Conservation (phyloP, 345 rosid species). For the Tarenaya hassleriana region DNA sequence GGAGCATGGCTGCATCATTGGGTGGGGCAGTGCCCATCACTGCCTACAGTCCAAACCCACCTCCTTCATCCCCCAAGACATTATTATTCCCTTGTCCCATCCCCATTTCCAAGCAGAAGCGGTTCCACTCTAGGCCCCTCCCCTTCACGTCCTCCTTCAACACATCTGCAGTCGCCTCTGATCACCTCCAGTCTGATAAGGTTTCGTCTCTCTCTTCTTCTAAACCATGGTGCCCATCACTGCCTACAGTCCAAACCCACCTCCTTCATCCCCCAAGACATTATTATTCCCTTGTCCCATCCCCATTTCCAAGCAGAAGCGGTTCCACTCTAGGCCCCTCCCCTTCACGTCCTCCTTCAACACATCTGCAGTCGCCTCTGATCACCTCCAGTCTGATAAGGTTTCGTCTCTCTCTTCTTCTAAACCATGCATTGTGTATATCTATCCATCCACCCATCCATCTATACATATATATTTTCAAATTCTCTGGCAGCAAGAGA, state of each 20-base stretch:
- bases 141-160: slow-evolving; percentile 13
- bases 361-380: slow-evolving; percentile 15
- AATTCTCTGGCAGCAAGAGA: slow-evolving; percentile 33
- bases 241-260: slow-evolving; percentile 8
- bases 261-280: slow-evolving; percentile 4
- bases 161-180: slow-evolving; percentile 15
- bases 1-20: slow-evolving; percentile 34
- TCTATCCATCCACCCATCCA: too few species aligned
- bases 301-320: slow-evolving; percentile 14
- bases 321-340: slow-evolving; percentile 1
- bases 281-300: too few species aligned
- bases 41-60: slow-evolving; percentile 11
- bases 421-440: neutral
- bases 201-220: slow-evolving; percentile 13
- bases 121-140: slow-evolving; percentile 1
- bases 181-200: slow-evolving; percentile 4
- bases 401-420: slow-evolving; percentile 8
- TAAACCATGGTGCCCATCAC: neutral
- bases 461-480: too few species aligned
- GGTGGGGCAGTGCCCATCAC: slow-evolving; percentile 26
- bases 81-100: too few species aligned
- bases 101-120: slow-evolving; percentile 14
- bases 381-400: slow-evolving; percentile 4
- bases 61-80: slow-evolving; percentile 4
- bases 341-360: slow-evolving; percentile 13